These are phyloP conservation scores for Uncinocarpus reesii DNA, from an alignment of 2,329 filamentous ascomycete genomes.

Conservation along the genomic window DNA sequence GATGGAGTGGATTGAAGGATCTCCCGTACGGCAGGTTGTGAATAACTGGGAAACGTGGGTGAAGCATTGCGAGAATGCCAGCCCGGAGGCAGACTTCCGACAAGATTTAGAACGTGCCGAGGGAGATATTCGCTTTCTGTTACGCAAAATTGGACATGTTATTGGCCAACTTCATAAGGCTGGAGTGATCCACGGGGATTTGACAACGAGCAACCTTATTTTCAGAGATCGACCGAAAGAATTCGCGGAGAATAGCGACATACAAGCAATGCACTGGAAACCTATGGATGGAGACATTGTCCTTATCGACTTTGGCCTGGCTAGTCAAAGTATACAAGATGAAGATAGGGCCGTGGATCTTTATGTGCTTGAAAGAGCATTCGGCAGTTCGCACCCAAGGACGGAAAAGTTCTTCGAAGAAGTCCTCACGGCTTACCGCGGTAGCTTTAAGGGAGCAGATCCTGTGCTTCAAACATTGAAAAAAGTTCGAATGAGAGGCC, in stretches of 20 bases:
- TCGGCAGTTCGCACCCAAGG: constrained; percentile 84
- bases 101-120: constrained; percentile 35
- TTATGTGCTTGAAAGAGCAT: constrained; percentile 89
- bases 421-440: constrained; percentile 63
- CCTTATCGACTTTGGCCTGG: constrained; percentile 89
- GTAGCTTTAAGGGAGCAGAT: constrained; percentile 63
- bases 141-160: constrained; percentile 59
- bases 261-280: constrained; percentile 17
- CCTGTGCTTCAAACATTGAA: constrained; percentile 71
- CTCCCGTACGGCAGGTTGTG: constrained; percentile 57
- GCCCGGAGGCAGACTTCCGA: constrained; percentile 16
- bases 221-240: constrained; percentile 39
- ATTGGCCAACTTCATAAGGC: constrained; percentile 68
- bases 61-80: constrained; percentile 18
- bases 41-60: constrained; percentile 55
- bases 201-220: constrained; percentile 98
- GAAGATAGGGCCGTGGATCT: constrained; percentile 93
- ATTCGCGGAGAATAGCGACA: constrained; percentile 15
- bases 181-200: constrained; percentile 87
- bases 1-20: constrained; percentile 74
- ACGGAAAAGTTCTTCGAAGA: constrained; percentile 67
- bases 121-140: constrained; percentile 48
- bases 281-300: constrained; percentile 58
- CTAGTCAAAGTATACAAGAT: constrained; percentile 67
- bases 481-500: constrained; percentile 83